Percentiles rank a stretch among this genome's conserved stretches.
These are phyloP conservation scores for Saitozyma sp. DNA, from an alignment of 768 basidiomycete genomes.

Conservation along the genomic window DNA sequence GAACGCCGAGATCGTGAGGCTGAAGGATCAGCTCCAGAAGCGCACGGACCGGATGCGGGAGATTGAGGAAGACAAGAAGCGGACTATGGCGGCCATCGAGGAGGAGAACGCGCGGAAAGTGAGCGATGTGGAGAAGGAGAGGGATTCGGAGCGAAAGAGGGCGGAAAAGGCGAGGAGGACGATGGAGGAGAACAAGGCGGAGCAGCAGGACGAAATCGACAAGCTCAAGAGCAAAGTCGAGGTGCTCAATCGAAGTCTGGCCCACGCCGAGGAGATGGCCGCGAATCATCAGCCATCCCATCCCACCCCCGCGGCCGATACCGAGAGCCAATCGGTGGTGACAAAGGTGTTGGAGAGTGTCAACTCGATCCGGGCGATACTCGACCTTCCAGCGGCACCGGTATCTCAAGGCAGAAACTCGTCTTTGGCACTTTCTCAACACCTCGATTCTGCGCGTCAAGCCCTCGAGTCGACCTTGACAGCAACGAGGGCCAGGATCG, in stretches of 20 bases:
- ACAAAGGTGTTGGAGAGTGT: conserved; percentile 22
- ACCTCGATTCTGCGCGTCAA: too few species aligned
- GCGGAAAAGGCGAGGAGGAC: conserved; percentile 66
- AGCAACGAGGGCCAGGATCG: too few species aligned
- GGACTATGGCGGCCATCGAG: conserved; percentile 61
- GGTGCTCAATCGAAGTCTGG: conserved; percentile 14
- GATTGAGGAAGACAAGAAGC: conserved; percentile 62
- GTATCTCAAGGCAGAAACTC: too few species aligned
- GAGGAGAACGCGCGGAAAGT: background rate
- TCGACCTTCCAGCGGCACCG: too few species aligned
- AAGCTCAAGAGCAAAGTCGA: conserved; percentile 59
- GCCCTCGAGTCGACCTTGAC: too few species aligned
- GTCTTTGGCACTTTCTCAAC: too few species aligned
- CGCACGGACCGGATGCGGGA: conserved; percentile 67
- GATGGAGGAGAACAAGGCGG: conserved; percentile 61
- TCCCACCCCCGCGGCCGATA: conserved; percentile 42
- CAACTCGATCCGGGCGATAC: too few species aligned
- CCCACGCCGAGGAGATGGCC: background rate
- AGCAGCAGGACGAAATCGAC: conserved; percentile 57
- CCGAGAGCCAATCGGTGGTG: background rate
- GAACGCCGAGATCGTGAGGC: conserved; percentile 49
- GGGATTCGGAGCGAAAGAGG: too few species aligned
- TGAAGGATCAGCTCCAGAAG: conserved; percentile 55
- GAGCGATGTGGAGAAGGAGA: conserved; percentile 35
- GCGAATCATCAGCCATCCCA: background rate